Evolutionary conservation across 805 yeast genomes (phyloP), one percentile per base, ranked within the genome.

Genomic region (Starmera pachycereana): DNA sequence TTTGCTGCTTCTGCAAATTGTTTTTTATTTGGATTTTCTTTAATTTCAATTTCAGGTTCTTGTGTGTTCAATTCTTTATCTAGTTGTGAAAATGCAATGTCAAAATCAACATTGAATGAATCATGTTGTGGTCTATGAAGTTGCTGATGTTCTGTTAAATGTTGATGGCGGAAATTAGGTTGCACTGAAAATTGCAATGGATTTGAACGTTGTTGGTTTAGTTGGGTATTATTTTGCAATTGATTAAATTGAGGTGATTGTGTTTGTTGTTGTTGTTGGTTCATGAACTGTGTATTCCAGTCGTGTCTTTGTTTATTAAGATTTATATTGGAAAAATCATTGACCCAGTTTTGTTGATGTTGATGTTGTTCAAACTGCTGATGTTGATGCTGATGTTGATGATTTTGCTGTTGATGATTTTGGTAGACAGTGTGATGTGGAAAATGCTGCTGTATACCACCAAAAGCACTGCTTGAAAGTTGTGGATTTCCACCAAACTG

Each of bases 1-100:
- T 45, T 40, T 2, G 59, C 59, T n/a, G 56, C 53, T 22, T 47
- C 41, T 38, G 51, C 44, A 37, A 54, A 51, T 10, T 46, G 44
- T 19, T 43, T 39, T 29, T 52, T 49, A 22, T 41, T 37, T 11
- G 38, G 36, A 29, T 28, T 35, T n/a, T 31, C 28, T 18, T 36
- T 18, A 3, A 12, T 6, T 6, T 36, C 12, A 19, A 8, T 14
- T 12, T 10, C 8, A 12, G 22, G 31, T n/a, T 39, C 33, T 16
- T 16, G 31, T 14, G 27, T 29, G 5, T 35, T 37, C 29, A 50
- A 47, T 32, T 50, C 47, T 31, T 41, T 39, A 8, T 50, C 50
- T 3, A 48, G 22, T 12, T 43, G 46, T 8, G 33, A 41, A 13
- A 43, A 43, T 12, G 46, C 51, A 16, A 41, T 29, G 11, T 47